Conservation (phyloP, 768 basidiomycete species). For the Jaapia argillacea region DNA sequence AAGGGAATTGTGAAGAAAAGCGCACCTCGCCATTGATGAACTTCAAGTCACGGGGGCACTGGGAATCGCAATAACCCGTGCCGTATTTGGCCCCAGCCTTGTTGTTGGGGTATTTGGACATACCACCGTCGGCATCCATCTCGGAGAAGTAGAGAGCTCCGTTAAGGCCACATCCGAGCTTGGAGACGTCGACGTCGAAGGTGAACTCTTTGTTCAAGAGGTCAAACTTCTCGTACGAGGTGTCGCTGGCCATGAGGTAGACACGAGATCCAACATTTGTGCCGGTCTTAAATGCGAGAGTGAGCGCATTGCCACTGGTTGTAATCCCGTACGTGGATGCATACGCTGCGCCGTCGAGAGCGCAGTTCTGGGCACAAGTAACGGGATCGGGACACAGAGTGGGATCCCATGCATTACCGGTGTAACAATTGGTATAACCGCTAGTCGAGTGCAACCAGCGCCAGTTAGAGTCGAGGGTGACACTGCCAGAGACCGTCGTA, state of each 20-base stretch:
- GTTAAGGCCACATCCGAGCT: conserved; percentile 50
- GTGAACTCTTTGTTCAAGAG: no score
- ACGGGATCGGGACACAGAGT: conserved; percentile 37
- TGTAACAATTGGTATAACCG: conserved; percentile 36
- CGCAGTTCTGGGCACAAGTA: conserved; percentile 32
- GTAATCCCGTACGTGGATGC: conserved; percentile 22
- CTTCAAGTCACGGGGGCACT: no score
- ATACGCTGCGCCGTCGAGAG: conserved; percentile 25
- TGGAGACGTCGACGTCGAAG: conserved; percentile 50
- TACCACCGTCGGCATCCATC: conserved; percentile 50
- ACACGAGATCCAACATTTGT: conserved; percentile 27
- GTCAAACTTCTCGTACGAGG: conserved; percentile 38
- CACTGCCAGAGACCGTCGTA: no score
- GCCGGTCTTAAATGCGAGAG: no score
- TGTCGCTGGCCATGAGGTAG: conserved; percentile 39
- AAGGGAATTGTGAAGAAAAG: conserved; percentile 4
- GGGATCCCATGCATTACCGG: conserved; percentile 44
- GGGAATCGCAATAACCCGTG: conserved; percentile 55
- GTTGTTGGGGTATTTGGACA: conserved; percentile 37
- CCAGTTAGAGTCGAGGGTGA: no score
- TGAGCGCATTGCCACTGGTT: conserved; percentile 20
- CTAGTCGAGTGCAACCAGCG: conserved; percentile 22
- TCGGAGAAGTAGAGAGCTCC: conserved; percentile 50
- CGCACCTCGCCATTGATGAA: conserved; percentile 45
- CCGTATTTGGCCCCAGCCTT: conserved; percentile 52